A percentile compares a stretch with the other conserved stretches of the same genome.
Evolutionary conservation across 2,329 filamentous ascomycete genomes (phyloP).

Genomic region (Xylaria sp.): DNA sequence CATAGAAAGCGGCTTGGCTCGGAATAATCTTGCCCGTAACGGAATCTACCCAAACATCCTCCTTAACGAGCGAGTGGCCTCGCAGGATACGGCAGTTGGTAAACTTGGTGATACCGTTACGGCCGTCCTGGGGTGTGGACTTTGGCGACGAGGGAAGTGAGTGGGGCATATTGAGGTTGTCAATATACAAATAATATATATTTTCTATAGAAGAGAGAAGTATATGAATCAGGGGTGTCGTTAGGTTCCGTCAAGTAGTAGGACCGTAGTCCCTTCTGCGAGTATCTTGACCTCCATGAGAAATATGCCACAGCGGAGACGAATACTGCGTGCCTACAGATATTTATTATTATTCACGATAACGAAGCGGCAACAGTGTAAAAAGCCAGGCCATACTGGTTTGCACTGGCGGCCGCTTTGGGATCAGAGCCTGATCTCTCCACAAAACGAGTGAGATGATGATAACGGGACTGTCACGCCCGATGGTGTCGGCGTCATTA

Average conservation of each 20-base stretch:
- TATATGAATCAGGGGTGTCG: constrained; percentile 15
- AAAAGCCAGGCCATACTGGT: not conserved
- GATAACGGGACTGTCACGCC: constrained; percentile 30
- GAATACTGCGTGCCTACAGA: constrained; percentile 33
- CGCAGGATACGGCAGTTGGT: constrained; percentile 84
- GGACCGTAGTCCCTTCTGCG: constrained; percentile 38
- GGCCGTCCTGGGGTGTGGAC: constrained; percentile 54
- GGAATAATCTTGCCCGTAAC: constrained; percentile 80
- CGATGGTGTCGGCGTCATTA: constrained; percentile 29
- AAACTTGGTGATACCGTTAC: constrained; percentile 75
- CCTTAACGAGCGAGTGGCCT: constrained; percentile 68
- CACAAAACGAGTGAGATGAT: constrained; percentile 24
- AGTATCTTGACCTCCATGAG: constrained; percentile 42
- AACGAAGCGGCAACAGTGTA: constrained; percentile 31
- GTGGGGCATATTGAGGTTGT: constrained; percentile 39
- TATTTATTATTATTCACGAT: constrained; percentile 39
- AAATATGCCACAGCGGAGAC: constrained; percentile 27
- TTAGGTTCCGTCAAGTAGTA: constrained; percentile 41
- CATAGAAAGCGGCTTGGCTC: constrained; percentile 71
- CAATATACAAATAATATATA: not conserved
- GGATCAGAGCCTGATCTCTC: constrained; percentile 13
- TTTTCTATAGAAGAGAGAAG: constrained; percentile 2
- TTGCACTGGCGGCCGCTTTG: constrained; percentile 9
- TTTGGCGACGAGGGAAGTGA: constrained; percentile 47
- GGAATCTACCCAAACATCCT: constrained; percentile 90